These are phyloP conservation scores for Wickerhamiella vanderwaltii DNA, from an alignment of 805 yeast species.

Conservation along the genomic window DNA sequence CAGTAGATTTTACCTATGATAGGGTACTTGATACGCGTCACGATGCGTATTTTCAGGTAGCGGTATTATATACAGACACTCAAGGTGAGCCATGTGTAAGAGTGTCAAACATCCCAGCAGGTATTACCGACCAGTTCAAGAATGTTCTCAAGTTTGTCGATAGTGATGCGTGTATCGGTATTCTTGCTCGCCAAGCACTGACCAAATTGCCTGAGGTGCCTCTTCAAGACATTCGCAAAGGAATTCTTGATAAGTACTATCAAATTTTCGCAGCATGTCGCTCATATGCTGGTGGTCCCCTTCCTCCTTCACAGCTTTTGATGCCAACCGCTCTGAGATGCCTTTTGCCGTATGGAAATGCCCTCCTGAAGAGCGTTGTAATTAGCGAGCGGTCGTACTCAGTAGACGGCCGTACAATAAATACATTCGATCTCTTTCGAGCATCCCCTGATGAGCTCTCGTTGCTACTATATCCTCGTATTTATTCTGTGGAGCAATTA, in stretches of 20 bases:
- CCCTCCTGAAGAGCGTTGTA: conserved; percentile 58
- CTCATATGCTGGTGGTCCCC: conserved; percentile 29
- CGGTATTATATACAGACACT: conserved; percentile 67
- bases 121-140: conserved; percentile 60
- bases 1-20: conserved; percentile 65
- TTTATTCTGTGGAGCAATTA: conserved; percentile 54
- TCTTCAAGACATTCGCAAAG: conserved; percentile 35
- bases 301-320: conserved; percentile 50
- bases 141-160: conserved; percentile 73
- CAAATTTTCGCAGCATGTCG: conserved; percentile 52
- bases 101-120: conserved; percentile 71
- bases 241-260: conserved; percentile 41
- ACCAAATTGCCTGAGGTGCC: conserved; percentile 29
- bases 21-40: conserved; percentile 47
- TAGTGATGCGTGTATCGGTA: conserved; percentile 48
- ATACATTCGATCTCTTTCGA: conserved; percentile 38
- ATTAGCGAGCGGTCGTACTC: conserved; percentile 40
- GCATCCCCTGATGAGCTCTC: conserved; percentile 46
- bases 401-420: conserved; percentile 51
- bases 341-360: conserved; percentile 51
- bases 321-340: conserved; percentile 72
- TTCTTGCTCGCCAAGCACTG: conserved; percentile 41
- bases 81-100: conserved; percentile 73
- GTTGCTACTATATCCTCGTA: conserved; percentile 65
- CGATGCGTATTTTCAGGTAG: conserved; percentile 87